A percentile compares a stretch with the other conserved stretches of the same genome.
These are phyloP conservation scores for Boletellus ananiceps DNA, from an alignment of 768 basidiomycete genomes.

Conservation along the genomic window DNA sequence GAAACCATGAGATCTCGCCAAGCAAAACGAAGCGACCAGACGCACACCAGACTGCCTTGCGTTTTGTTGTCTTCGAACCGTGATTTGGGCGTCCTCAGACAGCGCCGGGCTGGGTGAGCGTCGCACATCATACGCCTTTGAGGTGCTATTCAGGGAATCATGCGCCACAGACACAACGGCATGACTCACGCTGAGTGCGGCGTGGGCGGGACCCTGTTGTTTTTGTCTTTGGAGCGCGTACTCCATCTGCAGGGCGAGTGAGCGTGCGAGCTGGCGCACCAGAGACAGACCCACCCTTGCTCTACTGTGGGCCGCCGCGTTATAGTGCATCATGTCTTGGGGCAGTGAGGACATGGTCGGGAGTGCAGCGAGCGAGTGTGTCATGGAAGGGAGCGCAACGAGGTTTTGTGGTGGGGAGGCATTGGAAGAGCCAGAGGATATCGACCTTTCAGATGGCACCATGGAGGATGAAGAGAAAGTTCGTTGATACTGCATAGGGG, in stretches of 20 bases:
- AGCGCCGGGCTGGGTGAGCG: conserved; percentile 32
- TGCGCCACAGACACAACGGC: conserved; percentile 1
- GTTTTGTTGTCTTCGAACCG: conserved; percentile 29
- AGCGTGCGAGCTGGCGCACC: neutral
- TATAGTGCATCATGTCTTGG: conserved; percentile 30
- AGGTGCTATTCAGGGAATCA: neutral
- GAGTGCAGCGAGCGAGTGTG: conserved; percentile 29
- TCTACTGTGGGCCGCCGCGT: conserved; percentile 26
- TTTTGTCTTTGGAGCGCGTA: conserved; percentile 29
- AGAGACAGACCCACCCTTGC: conserved; percentile 21
- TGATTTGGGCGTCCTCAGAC: conserved; percentile 30
- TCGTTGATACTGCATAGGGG: conserved; percentile 30
- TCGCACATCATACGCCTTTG: conserved; percentile 27
- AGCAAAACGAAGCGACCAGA: neutral
- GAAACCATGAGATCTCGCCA: conserved; percentile 13
- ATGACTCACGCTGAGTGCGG: conserved; percentile 22
- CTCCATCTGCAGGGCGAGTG: conserved; percentile 27
- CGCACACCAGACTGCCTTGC: conserved; percentile 21
- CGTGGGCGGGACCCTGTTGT: conserved; percentile 24
- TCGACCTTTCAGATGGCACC: conserved; percentile 31
- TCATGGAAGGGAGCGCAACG: conserved; percentile 30
- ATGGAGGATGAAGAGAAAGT: conserved; percentile 30
- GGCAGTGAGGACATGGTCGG: conserved; percentile 31
- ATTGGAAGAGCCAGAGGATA: conserved; percentile 29
- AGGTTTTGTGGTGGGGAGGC: conserved; percentile 29